phyloP scores from a whole-genome alignment of 2,329 filamentous ascomycete genomes.

The Cladophialophora carrionii region DNA sequence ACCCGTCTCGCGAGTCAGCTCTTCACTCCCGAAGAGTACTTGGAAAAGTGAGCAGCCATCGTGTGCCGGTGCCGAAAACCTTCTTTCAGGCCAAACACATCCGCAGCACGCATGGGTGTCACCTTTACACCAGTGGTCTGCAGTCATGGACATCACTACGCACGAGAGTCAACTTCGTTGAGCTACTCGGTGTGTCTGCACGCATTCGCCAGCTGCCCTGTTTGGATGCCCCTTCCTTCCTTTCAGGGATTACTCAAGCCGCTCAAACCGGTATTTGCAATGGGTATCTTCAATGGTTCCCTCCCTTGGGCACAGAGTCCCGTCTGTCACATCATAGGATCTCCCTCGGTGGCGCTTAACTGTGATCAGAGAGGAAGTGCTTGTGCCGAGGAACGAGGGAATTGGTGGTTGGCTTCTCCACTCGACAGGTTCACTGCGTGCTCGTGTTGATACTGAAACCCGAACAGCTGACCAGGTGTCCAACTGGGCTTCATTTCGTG shows the following conservation, averaged over 20 bases:
- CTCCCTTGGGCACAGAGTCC: neutral
- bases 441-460: neutral
- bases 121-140: neutral
- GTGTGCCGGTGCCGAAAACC: neutral
- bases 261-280: neutral
- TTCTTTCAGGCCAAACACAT: neutral
- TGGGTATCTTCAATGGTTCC: neutral
- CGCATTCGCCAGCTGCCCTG: neutral
- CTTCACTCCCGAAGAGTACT: neutral
- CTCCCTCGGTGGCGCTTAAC: conserved; percentile 9
- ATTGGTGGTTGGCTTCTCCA: neutral
- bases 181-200: neutral
- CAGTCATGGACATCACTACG: neutral
- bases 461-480: neutral
- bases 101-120: neutral
- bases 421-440: neutral
- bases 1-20: neutral
- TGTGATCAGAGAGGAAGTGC: conserved; percentile 5
- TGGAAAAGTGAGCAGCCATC: neutral
- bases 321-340: conserved; percentile 5
- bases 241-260: neutral
- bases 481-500: neutral
- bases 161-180: neutral
- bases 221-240: neutral
- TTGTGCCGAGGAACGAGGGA: neutral